Base-by-base conservation (phyloP, 2,329 filamentous ascomycete species). In the Didymosphaeria variabile region DNA sequence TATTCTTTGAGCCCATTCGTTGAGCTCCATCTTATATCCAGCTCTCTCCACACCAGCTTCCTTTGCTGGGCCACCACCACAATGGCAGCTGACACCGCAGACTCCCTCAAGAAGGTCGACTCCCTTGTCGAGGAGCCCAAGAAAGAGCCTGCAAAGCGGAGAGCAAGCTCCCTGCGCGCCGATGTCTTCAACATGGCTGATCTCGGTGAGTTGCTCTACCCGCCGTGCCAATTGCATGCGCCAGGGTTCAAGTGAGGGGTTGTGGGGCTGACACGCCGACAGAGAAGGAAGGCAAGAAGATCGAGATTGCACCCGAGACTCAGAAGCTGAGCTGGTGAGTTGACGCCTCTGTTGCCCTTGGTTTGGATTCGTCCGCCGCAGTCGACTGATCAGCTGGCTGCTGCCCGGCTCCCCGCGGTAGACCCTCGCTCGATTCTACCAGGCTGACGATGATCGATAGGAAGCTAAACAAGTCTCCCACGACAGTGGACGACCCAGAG, bases 401-500 rank as follows among this genome's bases (percentile, higher is more conserved):
- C 58, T 55, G 58, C 26, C 62, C 61, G 65, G 58, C 55, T 58
- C 29, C 36, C 46, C 46, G 55, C 60, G 61, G 59, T 10, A n/a
- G 34, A 13, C 55, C 34, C 40, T 52, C 49, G 46, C 62, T 32
- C 23, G 17, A 34, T 49, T 31, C 52, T 10, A 32, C 44, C 42
- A 53, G 50, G 60, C 69, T 75, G 60, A 74, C 64, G 31, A 63
- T 38, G 19, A 23, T 15, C 46, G 31, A 5, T 52, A 97, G 94
- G 94, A 97, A 95, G 83, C 90, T 98, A 78, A 98, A 98, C 87
- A 91, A 90, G 57, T 94, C 93, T 38, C 87, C 93, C 45, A 82
- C 84, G 63, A 86, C 87, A 42, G 79, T 97, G 54, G 94, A 97
- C 32, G 94, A 97, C 70, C 90, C 91, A 73, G 89, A 94, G 32